These are phyloP conservation scores for Aegilops bicornis DNA, from an alignment of 176 grass and related monocot species.

Conservation along the genomic window DNA sequence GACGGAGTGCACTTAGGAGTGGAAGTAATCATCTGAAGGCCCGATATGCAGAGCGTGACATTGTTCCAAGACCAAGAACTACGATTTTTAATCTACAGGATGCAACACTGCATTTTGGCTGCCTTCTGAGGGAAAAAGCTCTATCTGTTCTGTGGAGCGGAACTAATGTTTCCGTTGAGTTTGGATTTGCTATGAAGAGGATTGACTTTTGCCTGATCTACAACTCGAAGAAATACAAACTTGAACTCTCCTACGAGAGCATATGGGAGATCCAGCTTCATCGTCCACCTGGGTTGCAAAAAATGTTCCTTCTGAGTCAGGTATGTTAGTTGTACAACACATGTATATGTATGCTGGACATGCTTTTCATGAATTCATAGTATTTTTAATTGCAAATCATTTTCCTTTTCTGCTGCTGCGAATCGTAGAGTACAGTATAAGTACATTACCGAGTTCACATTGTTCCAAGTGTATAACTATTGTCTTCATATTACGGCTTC, in stretches of 20 bases:
- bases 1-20: background rate
- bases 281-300: slow-evolving; percentile 39
- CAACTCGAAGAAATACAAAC: slow-evolving; percentile 42
- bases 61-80: slow-evolving; percentile 68
- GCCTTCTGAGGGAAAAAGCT: slow-evolving; percentile 50
- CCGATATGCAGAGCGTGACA: slow-evolving; percentile 45
- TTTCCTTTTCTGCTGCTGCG: background rate
- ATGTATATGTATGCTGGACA: background rate
- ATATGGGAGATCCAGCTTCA: slow-evolving; percentile 96
- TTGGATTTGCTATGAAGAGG: slow-evolving; percentile 80
- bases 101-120: slow-evolving; percentile 58
- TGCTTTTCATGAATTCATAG: background rate
- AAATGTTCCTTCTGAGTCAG: slow-evolving; percentile 81
- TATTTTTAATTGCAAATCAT: background rate
- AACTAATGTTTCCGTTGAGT: slow-evolving; percentile 45
- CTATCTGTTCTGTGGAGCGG: slow-evolving; percentile 50
- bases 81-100: slow-evolving; percentile 48
- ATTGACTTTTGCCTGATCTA: slow-evolving; percentile 46
- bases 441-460: background rate
- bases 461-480: background rate
- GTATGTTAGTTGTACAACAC: slow-evolving; percentile 32
- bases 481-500: slow-evolving; percentile 6
- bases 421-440: background rate
- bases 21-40: slow-evolving; percentile 40
- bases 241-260: slow-evolving; percentile 89